phyloP scores from a whole-genome alignment of 768 basidiomycete species.

The Dioszegia hungarica region DNA sequence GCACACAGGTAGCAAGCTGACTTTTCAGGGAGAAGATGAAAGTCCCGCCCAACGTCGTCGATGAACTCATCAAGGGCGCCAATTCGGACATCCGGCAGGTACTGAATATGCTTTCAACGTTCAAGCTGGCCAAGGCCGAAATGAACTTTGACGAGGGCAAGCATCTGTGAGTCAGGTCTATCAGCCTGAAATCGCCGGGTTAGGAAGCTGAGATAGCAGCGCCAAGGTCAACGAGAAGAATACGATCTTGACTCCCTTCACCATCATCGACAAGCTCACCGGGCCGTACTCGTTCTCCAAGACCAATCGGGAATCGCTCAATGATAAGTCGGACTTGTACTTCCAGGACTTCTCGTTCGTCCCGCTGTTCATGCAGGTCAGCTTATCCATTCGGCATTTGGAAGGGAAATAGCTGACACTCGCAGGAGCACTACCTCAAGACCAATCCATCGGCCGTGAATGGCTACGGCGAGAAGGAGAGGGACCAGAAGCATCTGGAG shows the following conservation, averaged over 20 bases:
- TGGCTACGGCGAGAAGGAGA: slow-evolving; percentile 58
- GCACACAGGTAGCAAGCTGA: background rate
- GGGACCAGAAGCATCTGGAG: slow-evolving; percentile 65
- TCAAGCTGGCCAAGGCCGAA: slow-evolving; percentile 69
- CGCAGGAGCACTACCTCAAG: slow-evolving; percentile 92
- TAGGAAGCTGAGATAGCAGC: slow-evolving; percentile 50
- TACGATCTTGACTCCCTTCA: slow-evolving; percentile 83
- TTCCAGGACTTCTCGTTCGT: slow-evolving; percentile 94
- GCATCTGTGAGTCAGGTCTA: slow-evolving; percentile 60
- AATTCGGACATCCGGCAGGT: slow-evolving; percentile 94
- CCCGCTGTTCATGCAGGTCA: slow-evolving; percentile 91
- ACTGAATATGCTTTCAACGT: slow-evolving; percentile 95
- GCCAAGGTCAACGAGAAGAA: slow-evolving; percentile 89
- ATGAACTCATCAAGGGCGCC: slow-evolving; percentile 80
- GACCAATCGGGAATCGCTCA: slow-evolving; percentile 72
- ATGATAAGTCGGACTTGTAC: slow-evolving; percentile 91
- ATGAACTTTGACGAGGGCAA: slow-evolving; percentile 94
- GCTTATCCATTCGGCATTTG: slow-evolving; percentile 1
- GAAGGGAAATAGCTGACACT: background rate
- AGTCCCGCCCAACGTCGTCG: slow-evolving; percentile 82
- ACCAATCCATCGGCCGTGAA: slow-evolving; percentile 64
- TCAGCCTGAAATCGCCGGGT: background rate
- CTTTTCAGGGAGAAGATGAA: slow-evolving; percentile 77
- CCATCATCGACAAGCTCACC: slow-evolving; percentile 78
- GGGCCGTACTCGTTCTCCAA: slow-evolving; percentile 85